Evolutionary conservation across 495 filamentous ascomycete genomes (phyloP), one percentile per base, ranked within the genome.

Genomic region (Lasiosphaeria ovina): DNA sequence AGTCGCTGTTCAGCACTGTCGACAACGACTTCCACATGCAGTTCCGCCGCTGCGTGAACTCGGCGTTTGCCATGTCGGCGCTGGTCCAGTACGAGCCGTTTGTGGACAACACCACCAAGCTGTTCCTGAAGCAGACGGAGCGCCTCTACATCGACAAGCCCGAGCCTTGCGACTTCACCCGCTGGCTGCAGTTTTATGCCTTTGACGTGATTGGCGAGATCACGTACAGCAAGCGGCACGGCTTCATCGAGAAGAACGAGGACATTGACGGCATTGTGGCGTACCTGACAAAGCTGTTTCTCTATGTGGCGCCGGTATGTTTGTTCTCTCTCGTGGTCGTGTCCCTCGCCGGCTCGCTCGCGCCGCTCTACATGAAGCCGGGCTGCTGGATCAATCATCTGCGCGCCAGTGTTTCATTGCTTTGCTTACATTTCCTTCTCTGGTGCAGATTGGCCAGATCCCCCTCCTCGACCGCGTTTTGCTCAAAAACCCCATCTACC

Each of bases 181-280:
- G 79, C 48, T 93, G 91, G 91, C 72, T 92, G 11, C 88, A 91
- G 65, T 92, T 85, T 67, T 93, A 87, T 65, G 87, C 88, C 3
- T 92, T 91, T 64, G 90, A 94, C 65, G 87, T 91, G 35, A 87
- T 89, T 61, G 84, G 84, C 38, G 79, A 87, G 62, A 85, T 89
- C 63, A 87, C 84, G 3, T 89, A 85, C 62, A 80, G 80, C 54
- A 82, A 87, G 62, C 75, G 83, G 9, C 85, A 88, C 65, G 84
- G 85, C 0, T 86, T 87, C 63, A 68, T 87, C 17, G 85, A 86
- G 68, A 70, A 77, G 64, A 86, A 87, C 44, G 73, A 82, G 54
- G 86, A 88, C 54, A 83, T 88, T 54, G 82, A 87, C 63, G 85
- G 85, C 6, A 81, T 86, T 16, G 81, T 88, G 6, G 67, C 62